Evolutionary conservation across 179 eudicot genomes (phyloP), one percentile per base, ranked within the genome.

Genomic region (Beta macrorhiza): DNA sequence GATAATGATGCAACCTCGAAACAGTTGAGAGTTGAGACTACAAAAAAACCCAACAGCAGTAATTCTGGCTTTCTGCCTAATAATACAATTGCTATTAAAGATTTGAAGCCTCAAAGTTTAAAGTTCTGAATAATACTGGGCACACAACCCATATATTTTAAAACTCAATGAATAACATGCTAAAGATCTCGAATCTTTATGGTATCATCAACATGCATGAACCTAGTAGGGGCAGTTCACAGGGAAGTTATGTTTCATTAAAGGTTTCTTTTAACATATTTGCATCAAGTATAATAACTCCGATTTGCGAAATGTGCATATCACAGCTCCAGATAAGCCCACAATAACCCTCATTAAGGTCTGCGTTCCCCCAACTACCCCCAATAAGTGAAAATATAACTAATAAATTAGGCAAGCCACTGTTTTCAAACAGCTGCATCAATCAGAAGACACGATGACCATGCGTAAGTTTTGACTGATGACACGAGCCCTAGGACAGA

Each of bases 1-100:
- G 9, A 69, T 42, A 52, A 69, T 44, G 73, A 7, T 16, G 73
- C 73, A 69, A 42, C 73, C 45, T 67, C 51, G 37, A 67, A 67
- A 67, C 20, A 37, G 42, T 37, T 37, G 42, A 37, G 42, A 37
- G 19, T 67, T 32, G 12, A 69, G 22, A 45, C 73, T 67, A 14
- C 2, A 67, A 1, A 29, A 65, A 25, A 67, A 32, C 44, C 19
- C 12, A 5, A 65, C 14, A 5, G 65, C 7, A 13, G 45, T 32
- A 25, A 22, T 29, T 13, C 70, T 9, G 16, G 15, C 51, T 15
- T 19, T 17, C 25, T 19, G 2, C 65, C 25, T 17, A 17, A 68
- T 7, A 63, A 63, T 16, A 16, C 51, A n/a, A 42, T 42, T 42
- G 22, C 52, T 68, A 29, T 22, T 16, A 14, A 37, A 37, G 42